phyloP scores from a whole-genome alignment of 1,139 yeast genomes.

The Debaryomyces fabryi region DNA sequence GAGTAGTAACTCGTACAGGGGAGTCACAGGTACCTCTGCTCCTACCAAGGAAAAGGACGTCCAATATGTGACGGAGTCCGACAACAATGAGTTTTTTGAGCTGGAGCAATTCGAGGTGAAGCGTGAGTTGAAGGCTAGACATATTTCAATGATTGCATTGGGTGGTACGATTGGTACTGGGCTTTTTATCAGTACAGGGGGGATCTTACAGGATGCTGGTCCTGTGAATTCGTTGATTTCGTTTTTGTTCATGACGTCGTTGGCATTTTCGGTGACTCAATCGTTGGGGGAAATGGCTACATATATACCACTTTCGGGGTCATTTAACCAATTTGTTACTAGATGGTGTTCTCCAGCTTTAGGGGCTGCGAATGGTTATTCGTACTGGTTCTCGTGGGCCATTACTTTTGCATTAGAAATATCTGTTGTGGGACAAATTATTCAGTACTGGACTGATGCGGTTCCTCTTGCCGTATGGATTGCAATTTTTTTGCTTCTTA shows the following conservation, averaged over 20 bases:
- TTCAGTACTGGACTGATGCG: constrained; percentile 70
- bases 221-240: constrained; percentile 72
- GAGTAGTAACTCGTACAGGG: constrained; percentile 9
- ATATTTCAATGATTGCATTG: constrained; percentile 72
- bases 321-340: constrained; percentile 56
- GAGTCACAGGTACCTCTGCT: not conserved
- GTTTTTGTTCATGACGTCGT: constrained; percentile 64
- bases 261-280: constrained; percentile 68
- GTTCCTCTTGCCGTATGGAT: constrained; percentile 83
- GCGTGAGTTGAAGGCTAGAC: constrained; percentile 56
- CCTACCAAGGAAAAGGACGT: constrained; percentile 12
- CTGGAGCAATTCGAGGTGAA: constrained; percentile 25
- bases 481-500: constrained; percentile 56
- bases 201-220: constrained; percentile 63
- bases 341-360: constrained; percentile 70
- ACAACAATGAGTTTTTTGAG: constrained; percentile 13
- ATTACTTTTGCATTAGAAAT: constrained; percentile 82
- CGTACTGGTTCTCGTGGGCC: constrained; percentile 88
- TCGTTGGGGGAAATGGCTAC: constrained; percentile 79
- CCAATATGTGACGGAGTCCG: constrained; percentile 16
- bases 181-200: constrained; percentile 53
- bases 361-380: constrained; percentile 82
- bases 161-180: constrained; percentile 71
- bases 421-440: constrained; percentile 76
- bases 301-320: constrained; percentile 67